Percentiles rank a stretch among this genome's conserved stretches.
These are phyloP conservation scores for Vigna nakashimae DNA, from an alignment of 306 rosid species.

Conservation along the genomic window DNA sequence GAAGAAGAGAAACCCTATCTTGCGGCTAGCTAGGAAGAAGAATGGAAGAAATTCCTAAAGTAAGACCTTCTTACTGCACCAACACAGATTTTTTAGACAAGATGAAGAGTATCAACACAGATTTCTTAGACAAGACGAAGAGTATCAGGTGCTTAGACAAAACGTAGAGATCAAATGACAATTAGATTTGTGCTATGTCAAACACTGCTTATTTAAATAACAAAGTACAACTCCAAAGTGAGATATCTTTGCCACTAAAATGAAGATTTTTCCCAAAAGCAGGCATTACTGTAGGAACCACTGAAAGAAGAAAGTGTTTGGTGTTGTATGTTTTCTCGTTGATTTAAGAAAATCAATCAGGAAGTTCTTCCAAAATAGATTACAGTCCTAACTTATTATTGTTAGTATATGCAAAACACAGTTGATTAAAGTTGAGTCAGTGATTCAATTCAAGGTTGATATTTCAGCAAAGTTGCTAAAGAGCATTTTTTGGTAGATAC, in stretches of 20 bases:
- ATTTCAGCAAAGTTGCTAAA: neutral
- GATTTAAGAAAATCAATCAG: neutral
- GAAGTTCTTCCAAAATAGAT: constrained; percentile 17
- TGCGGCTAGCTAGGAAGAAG: too few relatives aligned
- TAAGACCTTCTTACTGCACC: too few relatives aligned
- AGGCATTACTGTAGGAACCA: too few relatives aligned
- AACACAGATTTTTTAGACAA: too few relatives aligned
- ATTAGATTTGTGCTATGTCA: too few relatives aligned
- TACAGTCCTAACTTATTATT: neutral
- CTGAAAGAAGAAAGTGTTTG: neutral
- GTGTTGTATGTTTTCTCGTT: neutral
- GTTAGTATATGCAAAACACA: neutral
- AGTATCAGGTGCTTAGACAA: too few relatives aligned
- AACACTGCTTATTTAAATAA: too few relatives aligned
- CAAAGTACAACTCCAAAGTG: neutral
- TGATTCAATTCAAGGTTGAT: neutral
- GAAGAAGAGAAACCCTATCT: too few relatives aligned
- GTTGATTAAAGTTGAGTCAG: neutral
- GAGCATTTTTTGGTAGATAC: neutral
- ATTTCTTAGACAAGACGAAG: too few relatives aligned
- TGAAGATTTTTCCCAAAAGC: neutral
- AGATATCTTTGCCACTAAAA: neutral
- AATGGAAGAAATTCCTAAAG: too few relatives aligned
- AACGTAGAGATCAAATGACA: too few relatives aligned
- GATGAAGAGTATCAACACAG: too few relatives aligned